Conservation (phyloP, 345 rosid genomes). For the Odontarrhena argentea region DNA sequence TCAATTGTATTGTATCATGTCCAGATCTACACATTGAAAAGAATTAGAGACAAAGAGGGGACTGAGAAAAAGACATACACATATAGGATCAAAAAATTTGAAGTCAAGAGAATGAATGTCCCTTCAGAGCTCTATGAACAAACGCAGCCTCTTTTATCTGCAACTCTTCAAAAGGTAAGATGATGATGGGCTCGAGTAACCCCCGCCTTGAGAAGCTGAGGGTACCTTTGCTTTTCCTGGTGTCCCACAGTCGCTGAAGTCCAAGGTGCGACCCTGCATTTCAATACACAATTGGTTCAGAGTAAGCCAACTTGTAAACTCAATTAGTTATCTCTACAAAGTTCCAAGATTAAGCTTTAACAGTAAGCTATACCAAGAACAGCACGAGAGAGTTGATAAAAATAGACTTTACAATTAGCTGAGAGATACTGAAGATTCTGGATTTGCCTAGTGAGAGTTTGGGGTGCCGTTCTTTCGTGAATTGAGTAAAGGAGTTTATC, state of each 20-base stretch:
- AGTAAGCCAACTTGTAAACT: slow-evolving; percentile 1
- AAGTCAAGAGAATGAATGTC: slow-evolving; percentile 26
- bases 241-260: slow-evolving; percentile 92
- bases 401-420: slow-evolving; percentile 5
- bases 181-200: slow-evolving; percentile 71
- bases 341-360: slow-evolving; percentile 12
- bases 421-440: slow-evolving; percentile 1
- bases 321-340: slow-evolving; percentile 11
- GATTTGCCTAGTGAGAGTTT: background rate
- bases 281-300: slow-evolving; percentile 19
- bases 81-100: slow-evolving; percentile 26
- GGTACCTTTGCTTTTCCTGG: slow-evolving; percentile 63
- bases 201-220: slow-evolving; percentile 49
- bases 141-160: slow-evolving; percentile 54
- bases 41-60: slow-evolving; percentile 10
- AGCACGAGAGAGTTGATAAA: background rate
- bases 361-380: slow-evolving; percentile 20
- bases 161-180: slow-evolving; percentile 81
- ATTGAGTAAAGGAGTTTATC: background rate
- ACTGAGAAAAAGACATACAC: slow-evolving; percentile 17
- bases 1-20: slow-evolving; percentile 19
- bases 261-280: slow-evolving; percentile 81
- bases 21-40: slow-evolving; percentile 28
- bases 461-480: background rate
- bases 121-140: slow-evolving; percentile 28